These are phyloP conservation scores for Carex scoparia DNA, from an alignment of 176 grass and related monocot genomes.

Conservation along the genomic window DNA sequence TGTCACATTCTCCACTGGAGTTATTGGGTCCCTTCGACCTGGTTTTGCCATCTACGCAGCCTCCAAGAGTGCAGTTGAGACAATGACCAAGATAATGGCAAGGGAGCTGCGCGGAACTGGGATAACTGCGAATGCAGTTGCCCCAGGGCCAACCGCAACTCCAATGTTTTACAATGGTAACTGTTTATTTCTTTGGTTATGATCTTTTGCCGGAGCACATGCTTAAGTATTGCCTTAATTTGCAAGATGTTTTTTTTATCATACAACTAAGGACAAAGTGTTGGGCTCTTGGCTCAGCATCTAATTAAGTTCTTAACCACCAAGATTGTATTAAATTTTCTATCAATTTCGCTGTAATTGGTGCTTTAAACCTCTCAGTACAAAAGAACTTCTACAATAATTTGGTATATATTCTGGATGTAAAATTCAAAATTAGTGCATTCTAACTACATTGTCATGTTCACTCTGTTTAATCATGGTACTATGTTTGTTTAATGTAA, in stretches of 20 bases:
- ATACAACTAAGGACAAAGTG: too few relatives aligned
- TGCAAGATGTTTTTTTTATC: not conserved
- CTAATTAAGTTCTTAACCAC: not conserved
- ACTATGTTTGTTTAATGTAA: not conserved
- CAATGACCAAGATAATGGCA: constrained; percentile 47
- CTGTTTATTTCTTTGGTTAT: not conserved
- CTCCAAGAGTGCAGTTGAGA: constrained; percentile 45
- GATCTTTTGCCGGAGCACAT: not conserved
- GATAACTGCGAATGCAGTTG: constrained; percentile 47
- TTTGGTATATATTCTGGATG: not conserved
- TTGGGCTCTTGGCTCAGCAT: too few relatives aligned
- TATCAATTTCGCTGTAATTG: not conserved
- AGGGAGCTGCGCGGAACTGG: constrained; percentile 42
- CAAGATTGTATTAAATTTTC: not conserved
- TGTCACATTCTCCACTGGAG: constrained; percentile 56
- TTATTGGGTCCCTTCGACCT: constrained; percentile 28
- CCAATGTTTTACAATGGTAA: constrained; percentile 48
- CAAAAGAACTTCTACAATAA: not conserved
- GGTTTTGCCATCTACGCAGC: constrained; percentile 45
- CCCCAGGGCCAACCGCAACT: constrained; percentile 51
- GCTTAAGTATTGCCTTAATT: not conserved
- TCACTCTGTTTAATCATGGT: not conserved
- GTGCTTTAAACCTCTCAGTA: not conserved
- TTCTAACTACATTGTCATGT: not conserved
- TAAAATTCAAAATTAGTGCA: not conserved